Evolutionary conservation across 2,329 filamentous ascomycete genomes (phyloP).

Genomic region (Penicillium palitans): DNA sequence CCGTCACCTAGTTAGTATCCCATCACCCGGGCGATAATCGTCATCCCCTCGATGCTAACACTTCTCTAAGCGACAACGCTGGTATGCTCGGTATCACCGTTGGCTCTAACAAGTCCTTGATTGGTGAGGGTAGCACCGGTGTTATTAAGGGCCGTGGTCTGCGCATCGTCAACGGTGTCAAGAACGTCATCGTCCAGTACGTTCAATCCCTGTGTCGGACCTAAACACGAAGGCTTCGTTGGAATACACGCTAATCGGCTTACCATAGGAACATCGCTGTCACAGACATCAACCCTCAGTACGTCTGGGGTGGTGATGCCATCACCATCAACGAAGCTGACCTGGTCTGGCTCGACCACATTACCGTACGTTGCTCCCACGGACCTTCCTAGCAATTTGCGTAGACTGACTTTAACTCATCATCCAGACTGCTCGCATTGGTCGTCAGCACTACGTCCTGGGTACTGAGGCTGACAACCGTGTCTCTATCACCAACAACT

Average conservation of each 20-base stretch:
- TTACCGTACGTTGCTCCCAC: constrained; percentile 1
- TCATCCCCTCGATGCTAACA: not conserved
- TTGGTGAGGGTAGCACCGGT: constrained; percentile 9
- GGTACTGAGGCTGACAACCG: constrained; percentile 11
- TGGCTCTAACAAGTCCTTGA: constrained; percentile 12
- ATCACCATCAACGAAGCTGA: constrained; percentile 10
- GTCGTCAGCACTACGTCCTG: constrained; percentile 12
- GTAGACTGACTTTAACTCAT: not conserved
- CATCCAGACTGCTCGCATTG: constrained; percentile 11
- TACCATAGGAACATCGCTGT: constrained; percentile 8
- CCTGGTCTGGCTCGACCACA: constrained; percentile 13
- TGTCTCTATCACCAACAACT: constrained; percentile 13
- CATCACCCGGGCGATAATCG: not conserved
- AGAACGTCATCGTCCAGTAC: constrained; percentile 13
- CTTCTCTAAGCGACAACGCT: constrained; percentile 1
- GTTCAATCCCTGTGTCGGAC: not conserved
- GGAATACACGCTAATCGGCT: not conserved
- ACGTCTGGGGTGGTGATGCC: constrained; percentile 16
- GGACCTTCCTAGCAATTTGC: not conserved
- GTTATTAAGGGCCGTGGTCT: constrained; percentile 12
- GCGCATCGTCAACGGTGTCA: constrained; percentile 6
- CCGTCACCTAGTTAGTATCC: constrained; percentile 6
- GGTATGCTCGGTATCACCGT: constrained; percentile 12
- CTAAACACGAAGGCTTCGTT: not conserved
- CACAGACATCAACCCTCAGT: constrained; percentile 11